Evolutionary conservation across 129 eudicot genomes (phyloP).

Genomic region (Escallonia rubra): DNA sequence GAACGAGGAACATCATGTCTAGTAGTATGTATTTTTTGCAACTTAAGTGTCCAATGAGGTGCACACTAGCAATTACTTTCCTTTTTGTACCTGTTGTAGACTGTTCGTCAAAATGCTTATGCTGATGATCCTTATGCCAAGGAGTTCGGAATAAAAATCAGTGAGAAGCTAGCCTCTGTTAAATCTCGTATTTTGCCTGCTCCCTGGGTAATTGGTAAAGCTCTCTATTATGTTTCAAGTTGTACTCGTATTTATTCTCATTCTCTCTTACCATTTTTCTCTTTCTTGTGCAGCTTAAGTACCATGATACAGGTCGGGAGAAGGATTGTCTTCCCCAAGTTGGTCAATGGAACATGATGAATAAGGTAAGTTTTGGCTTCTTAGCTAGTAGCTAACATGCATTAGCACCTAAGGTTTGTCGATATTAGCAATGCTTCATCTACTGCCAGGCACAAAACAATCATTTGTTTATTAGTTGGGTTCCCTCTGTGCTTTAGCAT

Average conservation of each 20-base stretch:
- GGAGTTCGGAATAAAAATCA: conserved; percentile 90
- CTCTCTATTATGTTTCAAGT: not conserved
- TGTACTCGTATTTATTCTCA: not conserved
- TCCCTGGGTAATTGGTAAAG: conserved; percentile 54
- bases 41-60: too few relatives aligned
- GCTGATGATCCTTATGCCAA: conserved; percentile 68
- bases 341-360: conserved; percentile 99
- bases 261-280: conserved; percentile 3
- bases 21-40: too few relatives aligned
- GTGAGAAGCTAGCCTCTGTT: conserved; percentile 76
- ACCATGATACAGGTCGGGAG: conserved; percentile 94
- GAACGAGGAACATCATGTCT: too few relatives aligned
- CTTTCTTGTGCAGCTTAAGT: conserved; percentile 58
- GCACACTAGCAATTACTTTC: not conserved
- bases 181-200: conserved; percentile 93
- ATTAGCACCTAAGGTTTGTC: not conserved
- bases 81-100: conserved; percentile 36
- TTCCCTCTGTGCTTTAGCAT: too few relatives aligned
- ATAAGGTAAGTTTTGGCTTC: conserved; percentile 47
- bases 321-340: conserved; percentile 87
- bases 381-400: not conserved
- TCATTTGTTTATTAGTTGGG: too few relatives aligned
- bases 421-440: too few relatives aligned
- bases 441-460: too few relatives aligned
- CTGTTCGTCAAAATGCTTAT: conserved; percentile 77